These are phyloP conservation scores for Alloascoidea hylecoeti DNA, from an alignment of 805 yeast genomes.

Conservation along the genomic window DNA sequence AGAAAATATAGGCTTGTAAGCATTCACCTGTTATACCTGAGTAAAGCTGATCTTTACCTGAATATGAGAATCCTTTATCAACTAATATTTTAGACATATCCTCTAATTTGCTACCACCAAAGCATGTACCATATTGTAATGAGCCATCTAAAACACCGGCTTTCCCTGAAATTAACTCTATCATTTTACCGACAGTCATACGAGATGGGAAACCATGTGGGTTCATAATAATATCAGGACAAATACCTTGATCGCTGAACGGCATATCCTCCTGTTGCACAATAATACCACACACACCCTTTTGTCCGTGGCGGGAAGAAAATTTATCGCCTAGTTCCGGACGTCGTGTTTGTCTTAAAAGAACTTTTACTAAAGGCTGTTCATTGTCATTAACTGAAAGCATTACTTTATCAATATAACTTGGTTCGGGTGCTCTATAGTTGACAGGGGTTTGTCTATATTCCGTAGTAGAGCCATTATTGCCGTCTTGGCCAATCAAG, in stretches of 20 bases:
- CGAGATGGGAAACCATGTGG: slow-evolving; percentile 99
- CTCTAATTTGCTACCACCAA: slow-evolving; percentile 93
- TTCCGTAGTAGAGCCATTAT: slow-evolving; percentile 27
- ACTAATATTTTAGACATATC: slow-evolving; percentile 89
- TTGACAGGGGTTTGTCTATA: slow-evolving; percentile 86
- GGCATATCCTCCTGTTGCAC: slow-evolving; percentile 97
- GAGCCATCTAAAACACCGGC: slow-evolving; percentile 93
- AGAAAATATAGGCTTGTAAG: slow-evolving; percentile 92
- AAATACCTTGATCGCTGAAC: slow-evolving; percentile 81
- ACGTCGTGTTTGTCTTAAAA: slow-evolving; percentile 88
- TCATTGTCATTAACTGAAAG: slow-evolving; percentile 93
- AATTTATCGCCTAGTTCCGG: slow-evolving; percentile 97
- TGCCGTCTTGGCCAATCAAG: slow-evolving; percentile 24
- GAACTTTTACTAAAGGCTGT: slow-evolving; percentile 84
- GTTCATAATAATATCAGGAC: slow-evolving; percentile 95
- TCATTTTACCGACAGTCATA: slow-evolving; percentile 99
- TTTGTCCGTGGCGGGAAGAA: slow-evolving; percentile 95
- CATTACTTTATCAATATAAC: slow-evolving; percentile 95
- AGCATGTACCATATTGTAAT: slow-evolving; percentile 93
- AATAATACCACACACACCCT: slow-evolving; percentile 98
- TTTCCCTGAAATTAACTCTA: slow-evolving; percentile 90
- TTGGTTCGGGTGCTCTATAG: slow-evolving; percentile 91
- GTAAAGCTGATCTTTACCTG: slow-evolving; percentile 96
- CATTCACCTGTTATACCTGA: slow-evolving; percentile 97
- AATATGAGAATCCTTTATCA: slow-evolving; percentile 83